These are phyloP conservation scores for Ceratorhiza oryzae-sativae DNA, from an alignment of 1,284 basidiomycete species.

Conservation along the genomic window DNA sequence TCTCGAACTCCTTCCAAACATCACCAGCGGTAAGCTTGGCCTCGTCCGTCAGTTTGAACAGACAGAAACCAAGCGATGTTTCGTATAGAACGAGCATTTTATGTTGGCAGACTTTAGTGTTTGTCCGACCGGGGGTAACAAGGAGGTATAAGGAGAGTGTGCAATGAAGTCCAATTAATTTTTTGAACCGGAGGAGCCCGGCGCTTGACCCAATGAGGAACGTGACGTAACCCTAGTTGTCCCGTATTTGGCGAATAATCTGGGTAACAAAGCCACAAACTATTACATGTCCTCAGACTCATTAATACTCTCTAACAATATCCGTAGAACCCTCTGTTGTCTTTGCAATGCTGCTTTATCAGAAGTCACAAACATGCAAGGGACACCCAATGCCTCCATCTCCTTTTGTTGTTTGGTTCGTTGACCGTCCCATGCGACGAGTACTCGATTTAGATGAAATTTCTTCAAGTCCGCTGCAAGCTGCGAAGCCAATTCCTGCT, in stretches of 20 bases:
- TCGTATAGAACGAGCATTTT: conserved; percentile 83
- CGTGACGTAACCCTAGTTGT: not conserved
- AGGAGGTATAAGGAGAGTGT: conserved; percentile 11
- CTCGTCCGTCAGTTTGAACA: conserved; percentile 94
- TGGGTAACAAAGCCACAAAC: not conserved
- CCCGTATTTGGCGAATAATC: not conserved
- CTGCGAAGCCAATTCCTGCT: conserved; percentile 41
- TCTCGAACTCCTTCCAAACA: conserved; percentile 92
- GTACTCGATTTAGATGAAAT: conserved; percentile 69
- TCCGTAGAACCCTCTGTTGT: conserved; percentile 41
- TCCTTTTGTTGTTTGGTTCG: conserved; percentile 68
- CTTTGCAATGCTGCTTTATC: conserved; percentile 59
- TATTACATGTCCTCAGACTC: conserved; percentile 28
- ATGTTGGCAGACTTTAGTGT: not conserved
- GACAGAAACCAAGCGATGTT: conserved; percentile 92
- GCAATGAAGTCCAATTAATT: conserved; percentile 30
- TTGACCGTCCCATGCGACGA: conserved; percentile 77
- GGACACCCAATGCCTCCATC: conserved; percentile 66
- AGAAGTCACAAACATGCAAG: conserved; percentile 69
- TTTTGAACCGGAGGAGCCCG: conserved; percentile 22
- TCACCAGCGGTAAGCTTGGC: conserved; percentile 87
- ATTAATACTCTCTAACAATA: conserved; percentile 27
- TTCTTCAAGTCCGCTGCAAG: conserved; percentile 60
- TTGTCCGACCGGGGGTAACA: not conserved
- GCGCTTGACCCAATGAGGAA: not conserved